Conservation (phyloP, 2,329 filamentous ascomycete genomes). For the Colletotrichum sojae region DNA sequence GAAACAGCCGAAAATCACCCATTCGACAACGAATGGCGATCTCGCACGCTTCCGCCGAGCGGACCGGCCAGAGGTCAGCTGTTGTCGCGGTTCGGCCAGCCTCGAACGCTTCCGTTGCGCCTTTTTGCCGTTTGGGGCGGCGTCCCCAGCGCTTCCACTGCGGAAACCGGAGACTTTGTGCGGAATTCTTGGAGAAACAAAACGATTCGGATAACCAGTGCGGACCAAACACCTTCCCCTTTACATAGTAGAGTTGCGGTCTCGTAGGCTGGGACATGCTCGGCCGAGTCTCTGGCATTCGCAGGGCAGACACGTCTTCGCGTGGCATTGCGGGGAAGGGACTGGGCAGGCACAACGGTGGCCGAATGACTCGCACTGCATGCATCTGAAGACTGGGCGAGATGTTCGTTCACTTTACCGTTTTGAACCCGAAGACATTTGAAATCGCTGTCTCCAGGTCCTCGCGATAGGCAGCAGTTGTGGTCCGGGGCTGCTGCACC, state of each 20-base stretch:
- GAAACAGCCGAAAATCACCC: slow-evolving; percentile 14
- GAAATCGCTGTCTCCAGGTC: too few species aligned
- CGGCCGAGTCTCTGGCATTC: slow-evolving; percentile 8
- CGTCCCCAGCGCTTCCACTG: slow-evolving; percentile 16
- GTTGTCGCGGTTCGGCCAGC: not conserved
- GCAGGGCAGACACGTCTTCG: not conserved
- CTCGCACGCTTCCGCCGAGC: slow-evolving; percentile 5
- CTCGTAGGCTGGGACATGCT: not conserved
- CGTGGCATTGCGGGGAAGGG: not conserved
- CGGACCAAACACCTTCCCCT: slow-evolving; percentile 11
- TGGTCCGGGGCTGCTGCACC: too few species aligned
- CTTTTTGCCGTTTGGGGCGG: slow-evolving; percentile 12
- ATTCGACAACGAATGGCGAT: slow-evolving; percentile 15
- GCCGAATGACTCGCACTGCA: not conserved
- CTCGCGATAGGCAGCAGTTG: too few species aligned
- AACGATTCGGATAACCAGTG: slow-evolving; percentile 15
- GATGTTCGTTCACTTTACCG: not conserved
- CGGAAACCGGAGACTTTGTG: slow-evolving; percentile 27
- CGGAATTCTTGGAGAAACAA: slow-evolving; percentile 16
- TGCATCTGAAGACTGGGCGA: not conserved
- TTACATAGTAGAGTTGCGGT: not conserved
- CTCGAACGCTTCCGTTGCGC: slow-evolving; percentile 16
- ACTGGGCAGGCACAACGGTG: not conserved
- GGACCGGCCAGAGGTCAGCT: slow-evolving; percentile 5
- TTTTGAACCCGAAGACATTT: not conserved